Evolutionary conservation across 371 early-diverging fungal species (phyloP).

Genomic region (Rhizomucor miehei): DNA sequence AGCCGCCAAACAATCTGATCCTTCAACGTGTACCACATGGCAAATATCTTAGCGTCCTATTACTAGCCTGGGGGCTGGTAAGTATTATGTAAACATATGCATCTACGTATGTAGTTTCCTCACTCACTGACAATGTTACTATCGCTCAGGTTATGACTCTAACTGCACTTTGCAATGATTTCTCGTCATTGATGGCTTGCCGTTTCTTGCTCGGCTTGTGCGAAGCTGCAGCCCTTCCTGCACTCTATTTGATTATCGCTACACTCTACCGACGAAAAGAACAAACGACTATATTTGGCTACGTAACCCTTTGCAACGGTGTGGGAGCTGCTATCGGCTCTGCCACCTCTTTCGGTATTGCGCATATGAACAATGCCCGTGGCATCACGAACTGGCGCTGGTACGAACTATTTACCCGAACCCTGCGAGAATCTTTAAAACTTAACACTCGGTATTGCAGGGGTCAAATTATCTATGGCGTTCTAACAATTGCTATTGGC

Average conservation of each 20-base stretch:
- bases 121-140: too few species aligned
- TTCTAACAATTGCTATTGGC: conserved; percentile 17
- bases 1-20: conserved; percentile 23
- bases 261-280: conserved; percentile 28
- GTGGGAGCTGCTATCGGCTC: conserved; percentile 20
- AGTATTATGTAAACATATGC: conserved; percentile 10
- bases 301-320: conserved; percentile 11
- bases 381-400: conserved; percentile 10
- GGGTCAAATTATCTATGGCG: conserved; percentile 30
- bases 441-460: too few species aligned
- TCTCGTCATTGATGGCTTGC: conserved; percentile 22
- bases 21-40: conserved; percentile 30
- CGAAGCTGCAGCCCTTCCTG: conserved; percentile 32
- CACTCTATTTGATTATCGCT: conserved; percentile 21
- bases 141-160: conserved; percentile 2
- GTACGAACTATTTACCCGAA: neutral
- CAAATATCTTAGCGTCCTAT: conserved; percentile 22
- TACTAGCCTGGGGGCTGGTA: conserved; percentile 34
- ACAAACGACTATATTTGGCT: conserved; percentile 24
- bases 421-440: too few species aligned
- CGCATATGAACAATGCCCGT: conserved; percentile 10
- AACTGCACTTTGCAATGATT: conserved; percentile 10
- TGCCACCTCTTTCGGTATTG: conserved; percentile 23
- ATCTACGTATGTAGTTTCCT: too few species aligned
- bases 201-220: conserved; percentile 31